A percentile compares a stretch with the other conserved stretches of the same genome.
Conservation (phyloP, 441 rosid species). For the Brassica hybrid region DNA sequence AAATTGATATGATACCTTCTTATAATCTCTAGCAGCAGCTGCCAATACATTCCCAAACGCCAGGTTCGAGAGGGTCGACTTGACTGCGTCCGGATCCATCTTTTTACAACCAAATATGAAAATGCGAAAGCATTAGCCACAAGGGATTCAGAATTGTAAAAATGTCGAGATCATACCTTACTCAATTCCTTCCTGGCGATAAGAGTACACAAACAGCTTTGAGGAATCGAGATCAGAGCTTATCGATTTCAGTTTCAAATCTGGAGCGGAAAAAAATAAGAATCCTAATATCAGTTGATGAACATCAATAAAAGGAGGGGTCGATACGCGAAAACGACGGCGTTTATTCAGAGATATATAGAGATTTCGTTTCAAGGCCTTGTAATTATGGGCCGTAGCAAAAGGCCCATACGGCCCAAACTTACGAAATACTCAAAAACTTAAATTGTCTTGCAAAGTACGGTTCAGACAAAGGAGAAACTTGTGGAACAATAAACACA, state of each 20-base stretch:
- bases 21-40: slow-evolving; percentile 93
- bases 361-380: background rate
- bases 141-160: background rate
- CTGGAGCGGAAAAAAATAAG: slow-evolving; percentile 30
- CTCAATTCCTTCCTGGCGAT: background rate
- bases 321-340: background rate
- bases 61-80: slow-evolving; percentile 79
- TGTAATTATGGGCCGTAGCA: too few species aligned
- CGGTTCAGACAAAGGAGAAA: too few species aligned
- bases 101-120: background rate
- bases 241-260: slow-evolving; percentile 16
- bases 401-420: too few species aligned
- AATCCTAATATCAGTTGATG: background rate
- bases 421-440: too few species aligned
- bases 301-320: background rate
- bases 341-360: background rate
- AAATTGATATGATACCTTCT: slow-evolving; percentile 52
- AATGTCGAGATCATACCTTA: slow-evolving; percentile 29
- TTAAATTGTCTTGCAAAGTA: too few species aligned
- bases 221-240: slow-evolving; percentile 20
- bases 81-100: slow-evolving; percentile 91
- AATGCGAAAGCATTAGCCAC: slow-evolving; percentile 12
- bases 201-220: background rate
- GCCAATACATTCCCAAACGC: slow-evolving; percentile 95
- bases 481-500: background rate